These are phyloP conservation scores for Pontederia paniculata DNA, from an alignment of 176 grass and related monocot species.

Conservation along the genomic window DNA sequence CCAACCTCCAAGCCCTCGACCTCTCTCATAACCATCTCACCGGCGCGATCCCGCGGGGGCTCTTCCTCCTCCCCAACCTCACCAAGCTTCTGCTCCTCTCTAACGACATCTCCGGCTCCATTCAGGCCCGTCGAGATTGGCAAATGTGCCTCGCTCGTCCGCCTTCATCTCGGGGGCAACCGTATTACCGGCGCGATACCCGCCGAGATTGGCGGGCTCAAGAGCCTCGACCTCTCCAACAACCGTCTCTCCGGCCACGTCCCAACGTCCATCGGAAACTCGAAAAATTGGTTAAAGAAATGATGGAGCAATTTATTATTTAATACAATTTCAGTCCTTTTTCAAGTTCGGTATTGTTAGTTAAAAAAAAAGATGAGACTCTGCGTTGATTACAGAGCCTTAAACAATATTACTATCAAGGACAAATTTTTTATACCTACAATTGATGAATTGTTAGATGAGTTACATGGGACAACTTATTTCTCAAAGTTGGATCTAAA, in stretches of 20 bases:
- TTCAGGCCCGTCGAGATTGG: slow-evolving; percentile 70
- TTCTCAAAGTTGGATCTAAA: no score
- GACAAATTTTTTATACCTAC: no score
- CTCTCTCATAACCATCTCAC: slow-evolving; percentile 90
- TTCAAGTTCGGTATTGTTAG: no score
- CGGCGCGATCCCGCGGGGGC: slow-evolving; percentile 45
- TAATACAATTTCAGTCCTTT: no score
- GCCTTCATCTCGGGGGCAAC: slow-evolving; percentile 59
- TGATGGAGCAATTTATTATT: no score
- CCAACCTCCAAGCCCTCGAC: slow-evolving; percentile 63
- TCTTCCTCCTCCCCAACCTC: slow-evolving; percentile 76
- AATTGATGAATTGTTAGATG: no score
- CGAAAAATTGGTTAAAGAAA: no score
- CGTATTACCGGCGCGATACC: slow-evolving; percentile 51
- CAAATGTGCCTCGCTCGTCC: slow-evolving; percentile 37
- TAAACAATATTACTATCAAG: no score
- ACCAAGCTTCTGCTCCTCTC: slow-evolving; percentile 80
- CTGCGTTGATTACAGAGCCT: no score
- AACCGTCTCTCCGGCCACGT: slow-evolving; percentile 57
- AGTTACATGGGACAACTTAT: no score
- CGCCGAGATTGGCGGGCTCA: slow-evolving; percentile 39
- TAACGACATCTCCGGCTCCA: slow-evolving; percentile 63
- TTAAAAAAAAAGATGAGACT: no score
- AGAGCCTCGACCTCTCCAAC: slow-evolving; percentile 62
- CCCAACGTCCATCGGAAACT: slow-evolving; percentile 45